Evolutionary conservation across 2,329 filamentous ascomycete species (phyloP), one percentile per base, ranked within the genome.

Genomic region (Chalara sp.): DNA sequence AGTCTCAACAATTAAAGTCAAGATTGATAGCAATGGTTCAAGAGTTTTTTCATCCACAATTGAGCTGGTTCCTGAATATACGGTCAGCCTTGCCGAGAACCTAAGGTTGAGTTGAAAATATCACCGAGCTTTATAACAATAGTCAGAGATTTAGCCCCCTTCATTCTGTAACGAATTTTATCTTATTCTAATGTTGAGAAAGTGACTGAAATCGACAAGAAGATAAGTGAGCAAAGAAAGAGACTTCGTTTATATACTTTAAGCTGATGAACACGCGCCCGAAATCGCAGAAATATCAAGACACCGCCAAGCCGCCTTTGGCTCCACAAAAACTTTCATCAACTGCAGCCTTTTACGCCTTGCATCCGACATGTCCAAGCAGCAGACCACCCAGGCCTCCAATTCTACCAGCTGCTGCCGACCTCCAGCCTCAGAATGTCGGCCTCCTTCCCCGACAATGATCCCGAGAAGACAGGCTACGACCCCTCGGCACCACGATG

Each of bases 11-110:
- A 99, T 96, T 53, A 92, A 76, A 54, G 87, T 91, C 51, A 99
- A 75, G 60, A 90, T 95, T 5, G 91, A 93, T 39, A 99, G 79
- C 35, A 96, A 80, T 4, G 93, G 93, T 65, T 96, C 89, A 71
- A 96, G 93, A 28, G 89, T 95, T 66, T 84, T 87, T 68, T 99
- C 93, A 71, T 97, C 89, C 58, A 99, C 91, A 60, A 99, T 97
- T n/a, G 93, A 97, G 69, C 90, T 96, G 44, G 93, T 97, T 62
- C 93, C 93, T 99, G 60, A 54, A 53, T 21, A 21, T 21, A 42
- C 30, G 31, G 13, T 31, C 33, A 46, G 40, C 56, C 52, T 57
- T 41, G 46, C 33, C 35, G 11, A 46, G 49, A 32, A 40, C 44
- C 52, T 32, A 10, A 28, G 44, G 43, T 44, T 39, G 28, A 47